Base-by-base conservation (phyloP, 306 rosid genomes). In the Biancaea sappan region DNA sequence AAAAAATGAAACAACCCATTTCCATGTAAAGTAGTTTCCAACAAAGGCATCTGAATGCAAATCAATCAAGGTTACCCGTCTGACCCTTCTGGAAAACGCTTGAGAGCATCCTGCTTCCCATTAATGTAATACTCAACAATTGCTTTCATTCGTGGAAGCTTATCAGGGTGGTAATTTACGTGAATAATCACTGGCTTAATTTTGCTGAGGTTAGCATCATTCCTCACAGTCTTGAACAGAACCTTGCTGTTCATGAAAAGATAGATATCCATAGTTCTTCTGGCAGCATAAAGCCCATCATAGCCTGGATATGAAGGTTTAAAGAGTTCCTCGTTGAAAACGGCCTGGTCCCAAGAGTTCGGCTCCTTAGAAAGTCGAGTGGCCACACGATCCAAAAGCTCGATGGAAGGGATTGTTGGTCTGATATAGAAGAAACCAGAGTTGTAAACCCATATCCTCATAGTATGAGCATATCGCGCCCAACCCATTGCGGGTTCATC, bases 271-370 rank as follows among this genome's bases (percentile, higher is more conserved):
- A 34, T 61, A 8, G 47, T 61, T 61, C 67, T 61, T 60, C 28
- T 60, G 28, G 67, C 67, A 14, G 24, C 46, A 61, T 61, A 28
- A 61, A 61, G 67, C 46, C 67, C 67, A 61, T 34, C 22, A 18
- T 61, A 34, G 29, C 67, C 67, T 8, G 67, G 47, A 11, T 61
- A 61, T 35, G 67, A 61, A 10, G 67, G 47, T 5, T 18, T 37
- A 32, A 61, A 61, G 4, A 61, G 29, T 61, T 61, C 67, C 46
- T 61, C 47, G 35, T 61, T 61, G 44, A 61, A 61, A 34, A 34
- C 67, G 18, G 67, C 67, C 40, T 61, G 67, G 26, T 61, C 67
- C 67, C 67, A 61, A 61, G 67, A 61, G 18, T 61, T 12, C 18
- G 46, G 44, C n/a, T 34, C 67, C 44, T 34, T 61, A 5, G 46